Conservation (phyloP, 208 protist species). For the Acanthamoeba culbertsoni region DNA sequence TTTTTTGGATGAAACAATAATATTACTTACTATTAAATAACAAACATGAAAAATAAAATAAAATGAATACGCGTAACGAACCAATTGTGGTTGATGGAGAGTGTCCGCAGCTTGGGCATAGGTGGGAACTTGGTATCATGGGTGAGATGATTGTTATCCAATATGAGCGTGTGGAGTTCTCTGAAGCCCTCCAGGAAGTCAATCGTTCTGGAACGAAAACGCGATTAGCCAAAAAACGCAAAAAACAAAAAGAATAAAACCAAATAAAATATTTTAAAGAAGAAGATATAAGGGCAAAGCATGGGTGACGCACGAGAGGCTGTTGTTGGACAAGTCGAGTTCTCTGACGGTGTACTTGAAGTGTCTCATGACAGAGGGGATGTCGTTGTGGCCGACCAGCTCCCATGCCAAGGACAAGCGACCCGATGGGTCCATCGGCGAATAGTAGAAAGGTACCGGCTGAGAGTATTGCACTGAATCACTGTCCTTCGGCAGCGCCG, state of each 20-base stretch:
- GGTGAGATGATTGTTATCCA: constrained; percentile 59
- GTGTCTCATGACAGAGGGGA: constrained; percentile 23
- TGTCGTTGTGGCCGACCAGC: constrained; percentile 52
- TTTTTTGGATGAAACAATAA: too few relatives aligned
- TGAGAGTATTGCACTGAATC: constrained; percentile 45
- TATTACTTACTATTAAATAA: neutral
- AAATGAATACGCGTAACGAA: neutral
- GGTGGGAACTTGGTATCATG: constrained; percentile 55
- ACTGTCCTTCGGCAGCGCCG: constrained; percentile 31
- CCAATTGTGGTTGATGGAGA: constrained; percentile 60
- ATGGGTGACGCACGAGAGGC: neutral
- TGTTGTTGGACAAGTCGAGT: constrained; percentile 55
- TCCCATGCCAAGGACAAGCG: constrained; percentile 54
- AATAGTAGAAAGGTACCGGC: constrained; percentile 56
- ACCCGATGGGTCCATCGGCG: constrained; percentile 33
- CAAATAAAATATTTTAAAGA: neutral
- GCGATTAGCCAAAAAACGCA: neutral
- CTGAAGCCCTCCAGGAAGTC: constrained; percentile 58
- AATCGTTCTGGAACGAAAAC: neutral
- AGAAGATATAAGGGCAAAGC: neutral
- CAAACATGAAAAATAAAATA: neutral
- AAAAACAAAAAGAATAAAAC: too few relatives aligned
- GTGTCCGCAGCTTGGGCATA: constrained; percentile 44
- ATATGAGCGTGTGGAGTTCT: constrained; percentile 54
- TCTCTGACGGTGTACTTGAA: constrained; percentile 55